These are phyloP conservation scores for Dryas octopetala DNA, from an alignment of 306 rosid species.

Conservation along the genomic window DNA sequence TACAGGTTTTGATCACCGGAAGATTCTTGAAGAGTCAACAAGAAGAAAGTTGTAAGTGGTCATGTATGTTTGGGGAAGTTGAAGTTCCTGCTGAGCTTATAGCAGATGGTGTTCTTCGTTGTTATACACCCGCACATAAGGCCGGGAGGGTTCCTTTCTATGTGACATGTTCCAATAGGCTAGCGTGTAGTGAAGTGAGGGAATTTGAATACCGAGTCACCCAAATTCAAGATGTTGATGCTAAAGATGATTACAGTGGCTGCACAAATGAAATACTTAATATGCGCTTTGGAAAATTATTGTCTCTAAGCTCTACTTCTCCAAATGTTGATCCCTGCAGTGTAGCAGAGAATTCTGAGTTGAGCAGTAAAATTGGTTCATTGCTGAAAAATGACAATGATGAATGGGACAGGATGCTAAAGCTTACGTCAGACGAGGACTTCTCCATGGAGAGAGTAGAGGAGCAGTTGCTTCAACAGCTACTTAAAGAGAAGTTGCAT, in stretches of 20 bases:
- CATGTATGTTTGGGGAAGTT: constrained; percentile 90
- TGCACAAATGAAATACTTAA: constrained; percentile 34
- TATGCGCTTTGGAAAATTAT: constrained; percentile 48
- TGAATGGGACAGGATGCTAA: constrained; percentile 62
- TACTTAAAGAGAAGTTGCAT: constrained; percentile 64
- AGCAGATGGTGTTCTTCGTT: constrained; percentile 65
- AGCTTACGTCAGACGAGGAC: constrained; percentile 43
- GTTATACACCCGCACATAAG: constrained; percentile 74
- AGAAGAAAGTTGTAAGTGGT: constrained; percentile 62
- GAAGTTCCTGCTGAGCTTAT: constrained; percentile 79
- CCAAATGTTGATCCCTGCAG: constrained; percentile 30
- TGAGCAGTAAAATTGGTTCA: constrained; percentile 53
- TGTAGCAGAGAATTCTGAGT: constrained; percentile 42
- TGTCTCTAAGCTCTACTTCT: constrained; percentile 41
- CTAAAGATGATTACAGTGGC: constrained; percentile 29
- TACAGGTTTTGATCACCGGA: constrained; percentile 77
- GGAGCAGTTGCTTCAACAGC: constrained; percentile 63
- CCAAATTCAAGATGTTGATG: constrained; percentile 36
- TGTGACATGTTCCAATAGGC: constrained; percentile 80
- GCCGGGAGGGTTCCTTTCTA: constrained; percentile 81
- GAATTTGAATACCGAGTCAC: constrained; percentile 68
- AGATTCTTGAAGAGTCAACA: constrained; percentile 56
- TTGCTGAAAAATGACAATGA: constrained; percentile 53
- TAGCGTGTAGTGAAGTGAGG: constrained; percentile 89
- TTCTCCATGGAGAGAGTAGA: constrained; percentile 54